Base-by-base conservation (phyloP, 352 stramenopile species). In the Phytophthora fragariae region DNA sequence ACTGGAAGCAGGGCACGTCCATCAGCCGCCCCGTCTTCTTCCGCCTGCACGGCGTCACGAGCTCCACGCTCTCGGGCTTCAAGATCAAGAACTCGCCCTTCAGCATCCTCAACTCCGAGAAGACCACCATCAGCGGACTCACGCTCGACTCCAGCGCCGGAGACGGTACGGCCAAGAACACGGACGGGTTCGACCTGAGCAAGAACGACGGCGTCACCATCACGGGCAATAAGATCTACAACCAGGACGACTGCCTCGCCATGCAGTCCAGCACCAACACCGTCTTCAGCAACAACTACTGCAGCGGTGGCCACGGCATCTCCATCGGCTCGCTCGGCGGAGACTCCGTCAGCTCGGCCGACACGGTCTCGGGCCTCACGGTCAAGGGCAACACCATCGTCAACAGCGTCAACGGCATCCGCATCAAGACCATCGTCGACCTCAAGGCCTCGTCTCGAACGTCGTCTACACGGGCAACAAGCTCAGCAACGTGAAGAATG, bases 401-500 rank as follows among this genome's bases (percentile, higher is more conserved):
- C 24, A 27, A 27, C 24, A 27, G 47, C 60, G 60, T 67, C 35
- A 67, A 67, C 60, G 65, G 67, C 68, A 62, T 78, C 46, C 74
- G 75, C 54, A 81, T 81, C 70, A 81, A 81, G 71, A 79, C 75
- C 31, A 75, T 82, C 63, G 47, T 75, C 7, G 67, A 52, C 35
- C 53, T 65, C 52, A 60, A 82, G 52, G 65, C n/a, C 41, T 74
- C 54, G 75, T 82, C 37, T 62, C 50, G 2, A 37, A 68, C 57
- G 44, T 68, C 62, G 73, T 19, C n/a, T 76, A 79, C 70, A 62
- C 53, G 0, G 19, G 70, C 64, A 81, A 77, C 70, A 59, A 57
- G 27, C 70, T 58, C 15, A 53, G 31, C 17, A 67, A 67, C 35
- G 60, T 65, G 10, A 60, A 67, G 60, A 67, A 67, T 21, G 60